These are phyloP conservation scores for Aspergillus transmontanensis DNA, from an alignment of 2,329 filamentous ascomycete species.

Conservation along the genomic window DNA sequence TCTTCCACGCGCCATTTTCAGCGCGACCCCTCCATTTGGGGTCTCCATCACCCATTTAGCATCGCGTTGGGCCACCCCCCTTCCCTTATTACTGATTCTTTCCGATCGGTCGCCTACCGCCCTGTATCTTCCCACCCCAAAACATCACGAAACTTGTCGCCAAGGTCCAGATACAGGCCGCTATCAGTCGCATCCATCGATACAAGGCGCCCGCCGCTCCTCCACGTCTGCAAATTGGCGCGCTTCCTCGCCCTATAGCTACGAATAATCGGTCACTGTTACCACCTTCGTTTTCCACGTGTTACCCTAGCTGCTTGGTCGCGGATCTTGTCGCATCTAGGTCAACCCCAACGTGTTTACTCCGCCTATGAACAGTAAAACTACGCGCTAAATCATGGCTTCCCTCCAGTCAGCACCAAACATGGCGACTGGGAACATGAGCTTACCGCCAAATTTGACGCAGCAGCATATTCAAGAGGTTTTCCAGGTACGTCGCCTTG, in stretches of 20 bases:
- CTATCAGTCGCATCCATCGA: conserved; percentile 30
- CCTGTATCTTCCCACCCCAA: conserved; percentile 23
- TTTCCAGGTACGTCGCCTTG: conserved; percentile 48
- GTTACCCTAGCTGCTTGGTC: conserved; percentile 22
- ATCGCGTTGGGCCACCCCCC: conserved; percentile 21
- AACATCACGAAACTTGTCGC: conserved; percentile 37
- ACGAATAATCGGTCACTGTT: conserved; percentile 27
- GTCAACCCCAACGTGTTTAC: conserved; percentile 18
- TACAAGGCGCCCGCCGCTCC: conserved; percentile 22
- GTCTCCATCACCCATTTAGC: conserved; percentile 20
- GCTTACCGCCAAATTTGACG: conserved; percentile 68
- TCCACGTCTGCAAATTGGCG: conserved; percentile 23
- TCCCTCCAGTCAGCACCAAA: conserved; percentile 74
- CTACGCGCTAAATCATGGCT: conserved; percentile 63
- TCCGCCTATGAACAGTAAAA: conserved; percentile 35
- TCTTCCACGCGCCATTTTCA: conserved; percentile 35
- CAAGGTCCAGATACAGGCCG: conserved; percentile 34
- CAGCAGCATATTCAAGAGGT: conserved; percentile 78
- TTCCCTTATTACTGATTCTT: conserved; percentile 21
- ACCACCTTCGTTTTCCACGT: conserved; percentile 20
- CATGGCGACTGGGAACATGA: conserved; percentile 66
- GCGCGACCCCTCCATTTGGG: conserved; percentile 29
- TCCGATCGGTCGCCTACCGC: conserved; percentile 25
- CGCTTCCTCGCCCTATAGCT: conserved; percentile 23
- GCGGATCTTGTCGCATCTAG: conserved; percentile 25